Evolutionary conservation across 768 basidiomycete species (phyloP).

Genomic region (Tricholoma bakamatsutake): DNA sequence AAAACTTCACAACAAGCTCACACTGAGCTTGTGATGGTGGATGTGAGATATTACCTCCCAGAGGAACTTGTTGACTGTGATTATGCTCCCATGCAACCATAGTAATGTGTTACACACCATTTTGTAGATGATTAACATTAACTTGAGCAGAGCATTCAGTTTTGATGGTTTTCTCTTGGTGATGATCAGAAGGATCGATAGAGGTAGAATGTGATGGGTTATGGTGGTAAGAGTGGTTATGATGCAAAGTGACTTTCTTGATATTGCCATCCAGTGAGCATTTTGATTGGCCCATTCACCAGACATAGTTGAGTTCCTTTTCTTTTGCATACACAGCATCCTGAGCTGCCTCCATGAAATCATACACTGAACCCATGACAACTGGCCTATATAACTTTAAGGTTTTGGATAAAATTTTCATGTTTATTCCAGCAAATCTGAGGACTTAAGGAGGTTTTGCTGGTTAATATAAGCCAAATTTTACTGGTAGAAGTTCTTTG

Average conservation of each 20-base stretch:
- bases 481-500: too few relatives aligned
- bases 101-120: background rate
- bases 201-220: background rate
- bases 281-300: too few relatives aligned
- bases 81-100: conserved; percentile 19
- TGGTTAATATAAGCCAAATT: too few relatives aligned
- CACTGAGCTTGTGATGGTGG: conserved; percentile 13
- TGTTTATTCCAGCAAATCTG: too few relatives aligned
- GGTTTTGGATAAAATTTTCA: too few relatives aligned
- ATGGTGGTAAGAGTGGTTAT: conserved; percentile 9
- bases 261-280: too few relatives aligned
- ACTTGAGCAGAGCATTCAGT: conserved; percentile 18
- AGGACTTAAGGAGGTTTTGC: too few relatives aligned
- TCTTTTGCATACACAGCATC: too few relatives aligned
- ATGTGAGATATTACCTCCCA: conserved; percentile 8
- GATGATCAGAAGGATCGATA: conserved; percentile 17
- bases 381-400: too few relatives aligned
- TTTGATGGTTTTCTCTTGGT: background rate
- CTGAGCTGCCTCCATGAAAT: too few relatives aligned
- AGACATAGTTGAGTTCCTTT: too few relatives aligned
- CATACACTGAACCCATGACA: too few relatives aligned
- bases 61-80: conserved; percentile 17
- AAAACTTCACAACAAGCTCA: conserved; percentile 4
- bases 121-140: conserved; percentile 11
- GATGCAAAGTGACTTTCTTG: conserved; percentile 16